Percentiles rank a stretch among this genome's conserved stretches.
These are phyloP conservation scores for Thymus mandschuricus DNA, from an alignment of 257 asterid species.

Conservation along the genomic window DNA sequence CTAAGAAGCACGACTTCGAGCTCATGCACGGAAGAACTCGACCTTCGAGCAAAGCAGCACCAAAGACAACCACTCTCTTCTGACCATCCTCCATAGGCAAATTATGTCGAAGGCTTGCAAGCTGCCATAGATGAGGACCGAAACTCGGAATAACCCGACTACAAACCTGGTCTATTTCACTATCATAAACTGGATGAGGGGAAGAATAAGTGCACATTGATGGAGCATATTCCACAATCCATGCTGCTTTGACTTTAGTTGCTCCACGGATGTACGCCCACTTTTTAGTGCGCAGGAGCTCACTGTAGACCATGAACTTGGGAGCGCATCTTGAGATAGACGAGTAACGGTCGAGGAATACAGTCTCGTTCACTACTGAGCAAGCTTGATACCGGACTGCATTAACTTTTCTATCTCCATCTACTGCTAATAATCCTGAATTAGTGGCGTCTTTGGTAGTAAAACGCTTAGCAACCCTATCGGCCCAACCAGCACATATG, in stretches of 20 bases:
- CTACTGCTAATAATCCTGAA: slow-evolving; percentile 32
- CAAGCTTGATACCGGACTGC: slow-evolving; percentile 77
- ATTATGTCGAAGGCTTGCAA: slow-evolving; percentile 51
- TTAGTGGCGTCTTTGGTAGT: slow-evolving; percentile 27
- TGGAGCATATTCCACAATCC: slow-evolving; percentile 53
- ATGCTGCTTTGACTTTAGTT: slow-evolving; percentile 54
- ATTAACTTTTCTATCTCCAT: slow-evolving; percentile 54
- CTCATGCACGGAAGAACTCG: slow-evolving; percentile 79
- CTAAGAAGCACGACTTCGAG: slow-evolving; percentile 13
- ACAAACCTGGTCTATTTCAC: background rate
- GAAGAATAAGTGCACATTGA: slow-evolving; percentile 72
- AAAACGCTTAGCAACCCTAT: slow-evolving; percentile 51
- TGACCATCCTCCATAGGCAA: slow-evolving; percentile 53
- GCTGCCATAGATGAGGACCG: slow-evolving; percentile 76
- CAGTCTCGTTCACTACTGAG: slow-evolving; percentile 55
- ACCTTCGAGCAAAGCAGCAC: slow-evolving; percentile 63
- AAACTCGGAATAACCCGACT: slow-evolving; percentile 57
- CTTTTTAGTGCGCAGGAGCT: slow-evolving; percentile 28
- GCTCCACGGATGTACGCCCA: slow-evolving; percentile 76
- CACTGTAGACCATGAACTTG: slow-evolving; percentile 78
- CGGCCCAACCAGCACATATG: slow-evolving; percentile 73
- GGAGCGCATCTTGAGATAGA: slow-evolving; percentile 71
- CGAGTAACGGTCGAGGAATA: slow-evolving; percentile 76
- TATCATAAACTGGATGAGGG: slow-evolving; percentile 51
- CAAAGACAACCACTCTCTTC: slow-evolving; percentile 44